Percentiles rank a stretch among this genome's conserved stretches.
Conservation (phyloP, 257 asterid genomes). For the Plantago major region DNA sequence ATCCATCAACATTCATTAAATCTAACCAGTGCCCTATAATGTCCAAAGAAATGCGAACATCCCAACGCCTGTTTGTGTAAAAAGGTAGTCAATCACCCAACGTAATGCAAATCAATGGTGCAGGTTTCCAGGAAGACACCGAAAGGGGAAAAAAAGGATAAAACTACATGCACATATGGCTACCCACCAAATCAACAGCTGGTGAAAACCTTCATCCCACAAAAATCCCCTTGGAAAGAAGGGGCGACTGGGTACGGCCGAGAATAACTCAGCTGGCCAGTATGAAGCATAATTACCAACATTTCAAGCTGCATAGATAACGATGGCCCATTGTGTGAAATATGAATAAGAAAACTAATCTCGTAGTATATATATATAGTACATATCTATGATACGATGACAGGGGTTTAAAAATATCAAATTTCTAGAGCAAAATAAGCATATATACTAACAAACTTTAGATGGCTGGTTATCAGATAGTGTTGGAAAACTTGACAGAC, state of each 20-base stretch:
- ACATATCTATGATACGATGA: too few relatives aligned
- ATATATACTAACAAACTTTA: too few relatives aligned
- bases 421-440: too few relatives aligned
- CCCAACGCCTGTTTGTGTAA: conserved; percentile 84
- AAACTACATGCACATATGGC: conserved; percentile 15
- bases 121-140: too few relatives aligned
- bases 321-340: conserved; percentile 37
- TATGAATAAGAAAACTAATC: conserved; percentile 21
- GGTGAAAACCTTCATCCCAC: conserved; percentile 99
- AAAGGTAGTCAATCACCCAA: conserved; percentile 1
- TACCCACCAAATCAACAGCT: conserved; percentile 79
- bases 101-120: too few relatives aligned
- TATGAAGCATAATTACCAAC: conserved; percentile 53
- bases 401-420: too few relatives aligned
- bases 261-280: conserved; percentile 98
- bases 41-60: conserved; percentile 76
- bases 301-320: conserved; percentile 57
- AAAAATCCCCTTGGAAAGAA: conserved; percentile 96
- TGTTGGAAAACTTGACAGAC: too few relatives aligned
- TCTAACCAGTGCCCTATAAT: conserved; percentile 98
- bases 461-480: too few relatives aligned
- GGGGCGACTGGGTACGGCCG: conserved; percentile 99
- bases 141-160: background rate
- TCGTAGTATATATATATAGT: background rate
- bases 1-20: conserved; percentile 93